Conservation (phyloP, 352 stramenopile genomes). For the Peronospora destructor region DNA sequence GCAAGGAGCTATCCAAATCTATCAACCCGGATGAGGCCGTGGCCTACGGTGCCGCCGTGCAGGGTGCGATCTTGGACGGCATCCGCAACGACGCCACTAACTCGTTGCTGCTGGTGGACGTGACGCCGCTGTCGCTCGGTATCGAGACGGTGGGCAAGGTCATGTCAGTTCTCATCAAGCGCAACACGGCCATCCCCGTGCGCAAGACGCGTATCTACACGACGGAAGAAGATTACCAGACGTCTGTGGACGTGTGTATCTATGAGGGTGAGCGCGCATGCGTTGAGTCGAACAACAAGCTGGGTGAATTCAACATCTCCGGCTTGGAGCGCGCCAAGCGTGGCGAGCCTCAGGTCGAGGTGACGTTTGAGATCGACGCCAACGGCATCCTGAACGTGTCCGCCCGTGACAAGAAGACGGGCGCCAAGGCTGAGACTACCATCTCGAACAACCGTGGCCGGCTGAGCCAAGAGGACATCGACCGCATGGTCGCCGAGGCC, state of each 20-base stretch:
- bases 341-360: slow-evolving; percentile 87
- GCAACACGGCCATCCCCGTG: slow-evolving; percentile 83
- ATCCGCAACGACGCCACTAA: slow-evolving; percentile 78
- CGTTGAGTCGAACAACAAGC: slow-evolving; percentile 90
- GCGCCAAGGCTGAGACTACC: slow-evolving; percentile 54
- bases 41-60: slow-evolving; percentile 63
- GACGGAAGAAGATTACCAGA: slow-evolving; percentile 76
- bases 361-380: slow-evolving; percentile 88
- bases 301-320: slow-evolving; percentile 89
- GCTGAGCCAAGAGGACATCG: slow-evolving; percentile 62
- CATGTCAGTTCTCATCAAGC: slow-evolving; percentile 86
- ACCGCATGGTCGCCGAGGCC: slow-evolving; percentile 62
- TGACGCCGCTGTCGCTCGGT: slow-evolving; percentile 84
- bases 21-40: slow-evolving; percentile 82
- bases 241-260: slow-evolving; percentile 79
- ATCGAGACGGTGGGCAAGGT: slow-evolving; percentile 86
- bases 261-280: slow-evolving; percentile 85
- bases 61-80: slow-evolving; percentile 55
- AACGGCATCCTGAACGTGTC: slow-evolving; percentile 91
- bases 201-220: slow-evolving; percentile 77
- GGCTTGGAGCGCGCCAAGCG: slow-evolving; percentile 82
- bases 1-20: slow-evolving; percentile 61
- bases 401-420: slow-evolving; percentile 81
- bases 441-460: slow-evolving; percentile 75
- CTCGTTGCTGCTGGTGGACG: slow-evolving; percentile 84